Evolutionary conservation across 441 rosid species (phyloP).

Genomic region (Adansonia rubrostipa): DNA sequence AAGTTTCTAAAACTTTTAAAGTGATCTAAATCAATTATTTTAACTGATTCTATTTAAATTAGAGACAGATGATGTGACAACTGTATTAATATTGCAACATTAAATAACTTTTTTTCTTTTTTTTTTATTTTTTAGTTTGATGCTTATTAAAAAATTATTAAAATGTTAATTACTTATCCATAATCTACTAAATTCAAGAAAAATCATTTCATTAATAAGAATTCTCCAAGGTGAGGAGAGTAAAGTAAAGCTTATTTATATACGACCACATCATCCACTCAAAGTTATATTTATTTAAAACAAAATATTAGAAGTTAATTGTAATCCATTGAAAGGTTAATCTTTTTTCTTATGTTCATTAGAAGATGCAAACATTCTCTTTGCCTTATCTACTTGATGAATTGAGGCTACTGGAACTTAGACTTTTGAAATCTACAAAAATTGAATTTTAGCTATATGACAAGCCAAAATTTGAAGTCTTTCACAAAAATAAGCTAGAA

Average conservation of each 20-base stretch:
- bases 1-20: too few species aligned
- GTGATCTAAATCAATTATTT: not conserved
- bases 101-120: not conserved
- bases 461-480: constrained; percentile 28
- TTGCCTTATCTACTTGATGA: constrained; percentile 46
- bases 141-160: not conserved
- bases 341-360: constrained; percentile 58
- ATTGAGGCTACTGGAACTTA: constrained; percentile 57
- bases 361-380: constrained; percentile 52
- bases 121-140: not conserved
- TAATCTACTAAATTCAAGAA: not conserved
- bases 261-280: not conserved
- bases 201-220: not conserved
- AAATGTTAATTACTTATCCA: not conserved
- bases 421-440: constrained; percentile 60
- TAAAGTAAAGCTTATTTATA: not conserved
- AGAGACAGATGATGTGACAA: not conserved
- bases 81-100: not conserved
- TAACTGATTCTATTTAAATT: not conserved
- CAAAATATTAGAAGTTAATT: not conserved
- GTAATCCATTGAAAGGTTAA: constrained; percentile 32
- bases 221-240: not conserved
- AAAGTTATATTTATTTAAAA: not conserved
- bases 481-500: constrained; percentile 9
- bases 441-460: constrained; percentile 26